phyloP scores from a whole-genome alignment of 1,139 yeast species.

The Candida labiduridarum region DNA sequence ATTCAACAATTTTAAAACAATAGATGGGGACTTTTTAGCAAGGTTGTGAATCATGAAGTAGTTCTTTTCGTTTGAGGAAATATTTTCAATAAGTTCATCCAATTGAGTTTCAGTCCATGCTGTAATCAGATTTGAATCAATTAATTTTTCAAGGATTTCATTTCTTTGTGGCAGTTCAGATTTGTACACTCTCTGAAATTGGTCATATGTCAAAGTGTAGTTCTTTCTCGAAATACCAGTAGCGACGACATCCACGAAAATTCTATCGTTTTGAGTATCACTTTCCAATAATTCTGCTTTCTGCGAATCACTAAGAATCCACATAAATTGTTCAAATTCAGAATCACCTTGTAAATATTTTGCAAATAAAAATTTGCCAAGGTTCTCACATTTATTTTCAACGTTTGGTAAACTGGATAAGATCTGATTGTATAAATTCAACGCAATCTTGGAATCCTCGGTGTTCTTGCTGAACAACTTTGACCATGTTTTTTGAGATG shows the following conservation, averaged over 20 bases:
- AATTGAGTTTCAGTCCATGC: slow-evolving; percentile 24
- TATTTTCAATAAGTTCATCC: slow-evolving; percentile 17
- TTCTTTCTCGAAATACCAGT: slow-evolving; percentile 4
- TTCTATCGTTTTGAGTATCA: background rate
- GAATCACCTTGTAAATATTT: slow-evolving; percentile 1
- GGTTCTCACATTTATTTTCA: background rate
- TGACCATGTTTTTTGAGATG: slow-evolving; percentile 22
- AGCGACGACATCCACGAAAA: slow-evolving; percentile 6
- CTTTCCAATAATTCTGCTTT: slow-evolving; percentile 8
- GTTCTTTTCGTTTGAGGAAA: slow-evolving; percentile 18
- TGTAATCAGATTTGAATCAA: slow-evolving; percentile 25
- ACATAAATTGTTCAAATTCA: slow-evolving; percentile 14
- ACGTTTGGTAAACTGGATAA: slow-evolving; percentile 9
- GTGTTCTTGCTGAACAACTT: slow-evolving; percentile 6
- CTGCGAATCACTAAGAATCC: slow-evolving; percentile 20
- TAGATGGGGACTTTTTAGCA: slow-evolving; percentile 15
- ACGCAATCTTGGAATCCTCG: slow-evolving; percentile 8
- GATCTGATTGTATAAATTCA: slow-evolving; percentile 14
- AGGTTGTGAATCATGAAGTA: slow-evolving; percentile 27
- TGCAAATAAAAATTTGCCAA: slow-evolving; percentile 8
- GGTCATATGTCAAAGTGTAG: slow-evolving; percentile 6
- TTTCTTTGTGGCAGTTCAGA: slow-evolving; percentile 5
- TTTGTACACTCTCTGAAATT: slow-evolving; percentile 10
- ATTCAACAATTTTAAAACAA: slow-evolving; percentile 20
- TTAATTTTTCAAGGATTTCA: slow-evolving; percentile 6